Evolutionary conservation across 257 asterid genomes (phyloP).

Genomic region (Solanum peruvianum): DNA sequence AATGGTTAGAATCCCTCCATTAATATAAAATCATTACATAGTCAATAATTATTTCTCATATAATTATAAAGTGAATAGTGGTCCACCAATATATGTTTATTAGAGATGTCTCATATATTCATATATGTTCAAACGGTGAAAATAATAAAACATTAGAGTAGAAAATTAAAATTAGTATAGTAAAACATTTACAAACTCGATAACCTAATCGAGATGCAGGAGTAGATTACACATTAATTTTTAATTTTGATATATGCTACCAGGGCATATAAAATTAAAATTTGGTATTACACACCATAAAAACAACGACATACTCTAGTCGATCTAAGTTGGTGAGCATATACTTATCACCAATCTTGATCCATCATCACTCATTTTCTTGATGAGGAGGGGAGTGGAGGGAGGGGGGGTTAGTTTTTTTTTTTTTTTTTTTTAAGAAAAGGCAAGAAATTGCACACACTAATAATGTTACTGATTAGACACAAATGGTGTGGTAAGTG

Average conservation of each 20-base stretch:
- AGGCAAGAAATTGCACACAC: not conserved
- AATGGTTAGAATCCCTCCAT: not conserved
- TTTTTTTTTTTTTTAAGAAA: not conserved
- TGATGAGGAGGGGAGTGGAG: not conserved
- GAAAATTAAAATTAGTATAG: not conserved
- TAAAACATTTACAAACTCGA: not conserved
- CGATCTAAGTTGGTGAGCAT: slow-evolving; percentile 8
- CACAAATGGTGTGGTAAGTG: slow-evolving; percentile 42
- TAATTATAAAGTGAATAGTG: not conserved
- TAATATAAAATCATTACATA: not conserved
- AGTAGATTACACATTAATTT: not conserved
- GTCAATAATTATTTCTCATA: not conserved
- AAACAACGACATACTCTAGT: not conserved
- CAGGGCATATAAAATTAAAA: slow-evolving; percentile 14
- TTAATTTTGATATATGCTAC: not conserved
- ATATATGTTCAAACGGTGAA: not conserved
- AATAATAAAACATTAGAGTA: not conserved
- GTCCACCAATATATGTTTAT: not conserved
- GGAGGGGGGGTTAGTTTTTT: not conserved
- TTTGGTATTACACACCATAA: not conserved
- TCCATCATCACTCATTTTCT: not conserved
- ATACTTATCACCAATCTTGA: slow-evolving; percentile 9
- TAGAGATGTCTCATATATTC: not conserved
- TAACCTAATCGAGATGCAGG: slow-evolving; percentile 21
- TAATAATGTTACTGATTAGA: slow-evolving; percentile 9